These are phyloP conservation scores for Malus fusca DNA, from an alignment of 306 rosid species.

Conservation along the genomic window DNA sequence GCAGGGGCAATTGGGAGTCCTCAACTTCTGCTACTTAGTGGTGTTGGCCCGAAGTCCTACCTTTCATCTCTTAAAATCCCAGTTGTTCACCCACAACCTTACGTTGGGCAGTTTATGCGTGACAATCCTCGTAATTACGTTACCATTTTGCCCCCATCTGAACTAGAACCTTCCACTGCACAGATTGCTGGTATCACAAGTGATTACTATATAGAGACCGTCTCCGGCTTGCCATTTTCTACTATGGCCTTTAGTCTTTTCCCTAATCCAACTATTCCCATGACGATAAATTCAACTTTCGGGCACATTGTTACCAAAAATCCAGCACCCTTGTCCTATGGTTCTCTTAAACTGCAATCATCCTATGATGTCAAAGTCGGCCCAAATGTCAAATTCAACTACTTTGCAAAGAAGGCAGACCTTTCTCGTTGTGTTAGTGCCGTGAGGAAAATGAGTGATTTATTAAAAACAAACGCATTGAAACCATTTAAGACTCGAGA, in stretches of 20 bases:
- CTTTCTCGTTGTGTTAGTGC: neutral
- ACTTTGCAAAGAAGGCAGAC: neutral
- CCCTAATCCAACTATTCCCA: neutral
- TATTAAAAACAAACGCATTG: neutral
- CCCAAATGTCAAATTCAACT: constrained; percentile 7
- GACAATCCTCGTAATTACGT: constrained; percentile 26
- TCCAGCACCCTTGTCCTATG: neutral
- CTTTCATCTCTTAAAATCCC: constrained; percentile 18
- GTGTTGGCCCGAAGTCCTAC: constrained; percentile 10
- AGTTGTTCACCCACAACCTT: constrained; percentile 7
- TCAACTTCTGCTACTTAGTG: constrained; percentile 20
- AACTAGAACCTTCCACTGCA: neutral
- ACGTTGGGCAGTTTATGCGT: constrained; percentile 14
- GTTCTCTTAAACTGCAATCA: neutral
- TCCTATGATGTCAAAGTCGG: neutral
- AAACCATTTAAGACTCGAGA: neutral
- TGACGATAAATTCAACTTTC: neutral
- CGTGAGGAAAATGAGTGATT: neutral
- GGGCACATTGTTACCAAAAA: neutral
- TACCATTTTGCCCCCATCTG: neutral
- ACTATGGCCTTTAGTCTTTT: neutral
- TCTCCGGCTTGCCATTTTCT: neutral
- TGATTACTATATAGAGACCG: neutral
- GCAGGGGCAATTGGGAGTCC: constrained; percentile 27
- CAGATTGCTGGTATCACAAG: neutral